phyloP scores from a whole-genome alignment of 805 yeast genomes.

The Alloascoidea africana region DNA sequence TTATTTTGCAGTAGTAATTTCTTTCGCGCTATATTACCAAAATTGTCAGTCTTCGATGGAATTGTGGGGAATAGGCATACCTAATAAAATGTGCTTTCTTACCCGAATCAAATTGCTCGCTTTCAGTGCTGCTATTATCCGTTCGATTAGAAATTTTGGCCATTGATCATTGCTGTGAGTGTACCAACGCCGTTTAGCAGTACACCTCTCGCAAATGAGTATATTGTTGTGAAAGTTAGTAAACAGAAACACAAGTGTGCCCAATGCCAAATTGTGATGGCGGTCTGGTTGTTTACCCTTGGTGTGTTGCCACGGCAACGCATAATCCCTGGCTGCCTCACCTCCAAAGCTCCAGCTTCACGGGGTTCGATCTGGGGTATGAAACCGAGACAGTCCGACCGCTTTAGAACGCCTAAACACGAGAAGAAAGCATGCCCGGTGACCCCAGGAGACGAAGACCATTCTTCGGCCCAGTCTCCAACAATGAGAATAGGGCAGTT shows the following conservation, averaged over 20 bases:
- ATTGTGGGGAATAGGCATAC: constrained; percentile 5
- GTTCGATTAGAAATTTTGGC: constrained; percentile 8
- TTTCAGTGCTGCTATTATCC: constrained; percentile 7
- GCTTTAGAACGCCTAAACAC: no score
- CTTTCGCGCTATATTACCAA: constrained; percentile 7
- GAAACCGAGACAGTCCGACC: no score
- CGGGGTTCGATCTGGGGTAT: no score
- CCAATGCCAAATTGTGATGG: neutral
- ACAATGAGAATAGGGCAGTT: no score
- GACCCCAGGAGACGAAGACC: no score
- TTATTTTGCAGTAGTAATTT: constrained; percentile 28
- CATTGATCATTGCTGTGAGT: neutral
- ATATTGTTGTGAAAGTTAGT: neutral
- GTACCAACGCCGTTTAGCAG: neutral
- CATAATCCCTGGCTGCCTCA: no score
- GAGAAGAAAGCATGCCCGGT: no score
- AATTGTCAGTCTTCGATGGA: no score
- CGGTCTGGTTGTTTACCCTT: neutral
- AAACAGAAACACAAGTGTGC: neutral
- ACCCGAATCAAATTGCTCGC: constrained; percentile 10
- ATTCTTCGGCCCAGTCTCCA: no score
- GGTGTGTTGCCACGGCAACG: constrained; percentile 1
- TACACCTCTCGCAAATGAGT: neutral
- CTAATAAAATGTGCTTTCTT: constrained; percentile 6
- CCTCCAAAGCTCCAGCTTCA: no score